phyloP scores from a whole-genome alignment of 2,329 filamentous ascomycete species.

The Thielaviopsis ethacetica region DNA sequence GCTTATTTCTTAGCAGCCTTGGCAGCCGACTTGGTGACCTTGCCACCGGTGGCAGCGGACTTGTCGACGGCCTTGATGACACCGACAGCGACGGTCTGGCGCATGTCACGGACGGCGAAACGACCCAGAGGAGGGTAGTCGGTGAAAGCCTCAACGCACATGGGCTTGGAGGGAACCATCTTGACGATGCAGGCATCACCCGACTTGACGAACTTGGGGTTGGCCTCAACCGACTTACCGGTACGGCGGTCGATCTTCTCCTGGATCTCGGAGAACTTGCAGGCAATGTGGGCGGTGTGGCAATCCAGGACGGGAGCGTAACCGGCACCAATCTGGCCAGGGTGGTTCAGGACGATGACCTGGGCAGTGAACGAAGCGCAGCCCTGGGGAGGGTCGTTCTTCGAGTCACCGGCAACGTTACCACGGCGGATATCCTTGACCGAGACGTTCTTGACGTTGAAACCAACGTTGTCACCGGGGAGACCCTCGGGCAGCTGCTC shows the following conservation, averaged over 20 bases:
- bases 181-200: conserved; percentile 99
- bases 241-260: conserved; percentile 99
- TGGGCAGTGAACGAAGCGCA: conserved; percentile 95
- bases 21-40: conserved; percentile 57
- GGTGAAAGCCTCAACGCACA: conserved; percentile 99
- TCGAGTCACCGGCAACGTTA: conserved; percentile 99
- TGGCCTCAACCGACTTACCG: conserved; percentile 84
- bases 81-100: conserved; percentile 78
- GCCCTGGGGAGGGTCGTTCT: conserved; percentile 91
- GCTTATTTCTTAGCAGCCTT: conserved; percentile 62
- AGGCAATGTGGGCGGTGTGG: conserved; percentile 99
- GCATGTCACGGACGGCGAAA: conserved; percentile 99
- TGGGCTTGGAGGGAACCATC: conserved; percentile 99
- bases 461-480: conserved; percentile 99
- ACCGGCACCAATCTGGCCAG: conserved; percentile 95
- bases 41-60: conserved; percentile 37
- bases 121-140: conserved; percentile 98
- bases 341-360: conserved; percentile 99
- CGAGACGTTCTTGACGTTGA: conserved; percentile 99
- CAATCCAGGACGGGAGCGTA: conserved; percentile 99
- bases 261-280: conserved; percentile 98
- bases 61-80: conserved; percentile 83
- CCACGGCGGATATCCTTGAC: conserved; percentile 99
- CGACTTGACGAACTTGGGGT: conserved; percentile 99
- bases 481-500: conserved; percentile 91